Evolutionary conservation across 345 rosid genomes (phyloP).

Genomic region (Salix brachista): DNA sequence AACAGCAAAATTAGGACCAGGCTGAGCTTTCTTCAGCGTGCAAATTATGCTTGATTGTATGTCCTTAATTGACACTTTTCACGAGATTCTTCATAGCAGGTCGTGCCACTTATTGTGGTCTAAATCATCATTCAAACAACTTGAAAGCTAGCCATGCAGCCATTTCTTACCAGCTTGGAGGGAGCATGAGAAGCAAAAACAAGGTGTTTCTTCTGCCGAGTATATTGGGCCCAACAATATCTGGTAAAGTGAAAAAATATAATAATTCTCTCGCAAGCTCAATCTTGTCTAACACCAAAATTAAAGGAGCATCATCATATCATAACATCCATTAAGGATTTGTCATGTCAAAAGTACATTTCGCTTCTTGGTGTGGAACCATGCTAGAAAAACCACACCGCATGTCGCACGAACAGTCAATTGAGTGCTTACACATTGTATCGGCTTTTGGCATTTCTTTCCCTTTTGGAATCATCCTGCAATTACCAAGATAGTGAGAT

Average conservation of each 20-base stretch:
- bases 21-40: neutral
- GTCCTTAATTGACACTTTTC: too few relatives aligned
- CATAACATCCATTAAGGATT: neutral
- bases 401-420: neutral
- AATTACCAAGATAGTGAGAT: conserved; percentile 15
- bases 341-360: conserved; percentile 7
- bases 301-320: neutral
- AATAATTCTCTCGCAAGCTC: neutral
- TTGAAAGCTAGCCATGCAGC: too few relatives aligned
- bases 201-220: neutral
- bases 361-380: neutral
- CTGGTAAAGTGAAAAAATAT: neutral
- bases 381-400: neutral
- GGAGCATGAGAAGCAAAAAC: too few relatives aligned
- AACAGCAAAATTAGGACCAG: neutral
- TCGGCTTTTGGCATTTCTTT: conserved; percentile 50
- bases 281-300: neutral
- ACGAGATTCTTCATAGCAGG: too few relatives aligned
- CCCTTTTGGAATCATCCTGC: conserved; percentile 82
- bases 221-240: neutral
- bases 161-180: too few relatives aligned
- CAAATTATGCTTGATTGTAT: neutral
- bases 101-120: too few relatives aligned
- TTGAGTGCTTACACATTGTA: conserved; percentile 51
- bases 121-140: too few relatives aligned